These are phyloP conservation scores for Loxodes magnus DNA, from an alignment of 73 alveolate genomes.

Conservation along the genomic window DNA sequence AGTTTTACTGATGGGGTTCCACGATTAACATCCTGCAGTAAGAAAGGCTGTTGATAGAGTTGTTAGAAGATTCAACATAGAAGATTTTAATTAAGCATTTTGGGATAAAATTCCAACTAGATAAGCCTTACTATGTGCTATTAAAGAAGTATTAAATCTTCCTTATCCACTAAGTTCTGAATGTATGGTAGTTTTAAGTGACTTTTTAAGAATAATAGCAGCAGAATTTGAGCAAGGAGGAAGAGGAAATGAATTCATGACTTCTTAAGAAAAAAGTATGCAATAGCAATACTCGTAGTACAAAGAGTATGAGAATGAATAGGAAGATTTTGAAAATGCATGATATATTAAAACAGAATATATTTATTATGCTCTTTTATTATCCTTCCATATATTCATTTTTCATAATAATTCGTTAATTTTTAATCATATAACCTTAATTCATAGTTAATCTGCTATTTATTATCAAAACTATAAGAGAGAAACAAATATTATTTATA, in stretches of 20 bases:
- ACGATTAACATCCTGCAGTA: constrained; percentile 63
- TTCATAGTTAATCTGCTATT: too few species aligned
- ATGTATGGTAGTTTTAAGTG: background rate
- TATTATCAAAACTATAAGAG: too few species aligned
- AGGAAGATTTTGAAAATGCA: background rate
- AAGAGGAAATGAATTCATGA: background rate
- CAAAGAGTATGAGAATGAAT: background rate
- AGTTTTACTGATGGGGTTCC: constrained; percentile 70
- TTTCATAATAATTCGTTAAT: too few species aligned
- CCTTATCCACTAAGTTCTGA: constrained; percentile 5
- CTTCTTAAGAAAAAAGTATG: background rate
- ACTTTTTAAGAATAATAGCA: background rate
- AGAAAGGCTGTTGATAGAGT: constrained; percentile 45
- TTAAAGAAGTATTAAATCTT: background rate
- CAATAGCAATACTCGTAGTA: background rate
- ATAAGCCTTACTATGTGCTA: constrained; percentile 4
- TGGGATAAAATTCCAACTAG: constrained; percentile 5
- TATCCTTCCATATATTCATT: too few species aligned
- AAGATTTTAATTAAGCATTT: constrained; percentile 5
- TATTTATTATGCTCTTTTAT: too few species aligned
- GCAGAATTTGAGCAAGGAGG: background rate
- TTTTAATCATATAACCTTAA: too few species aligned
- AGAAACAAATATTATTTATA: too few species aligned
- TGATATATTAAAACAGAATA: too few species aligned
- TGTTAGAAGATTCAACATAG: constrained; percentile 7